A percentile compares a stretch with the other conserved stretches of the same genome.
phyloP scores from a whole-genome alignment of 352 stramenopile species.

The Pythium phragmitis region DNA sequence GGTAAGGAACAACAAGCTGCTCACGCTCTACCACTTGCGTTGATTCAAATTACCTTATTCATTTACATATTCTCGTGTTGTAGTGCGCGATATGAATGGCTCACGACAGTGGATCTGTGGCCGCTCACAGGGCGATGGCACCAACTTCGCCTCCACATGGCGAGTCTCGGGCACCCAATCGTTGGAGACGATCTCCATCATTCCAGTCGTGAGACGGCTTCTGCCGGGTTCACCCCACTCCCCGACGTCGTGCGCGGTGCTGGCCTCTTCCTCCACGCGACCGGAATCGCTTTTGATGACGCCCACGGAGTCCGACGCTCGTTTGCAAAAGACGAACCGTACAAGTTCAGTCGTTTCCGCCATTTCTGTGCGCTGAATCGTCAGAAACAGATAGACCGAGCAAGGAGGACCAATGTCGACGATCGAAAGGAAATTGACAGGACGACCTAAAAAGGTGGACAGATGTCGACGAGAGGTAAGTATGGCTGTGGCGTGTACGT shows the following conservation, averaged over 20 bases:
- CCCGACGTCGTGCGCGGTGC: constrained; percentile 45
- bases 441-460: too few species aligned
- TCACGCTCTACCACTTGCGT: background rate
- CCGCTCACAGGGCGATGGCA: constrained; percentile 67
- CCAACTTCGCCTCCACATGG: constrained; percentile 67
- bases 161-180: constrained; percentile 55
- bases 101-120: constrained; percentile 69
- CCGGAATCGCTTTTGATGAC: constrained; percentile 46
- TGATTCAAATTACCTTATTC: background rate
- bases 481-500: background rate
- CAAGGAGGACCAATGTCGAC: background rate
- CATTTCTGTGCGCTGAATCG: constrained; percentile 57
- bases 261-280: constrained; percentile 52
- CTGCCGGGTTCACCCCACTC: background rate
- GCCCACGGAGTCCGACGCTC: constrained; percentile 19
- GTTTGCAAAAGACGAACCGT: constrained; percentile 49
- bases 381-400: constrained; percentile 8
- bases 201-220: background rate
- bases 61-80: background rate
- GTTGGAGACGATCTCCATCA: constrained; percentile 70
- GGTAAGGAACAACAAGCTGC: constrained; percentile 4
- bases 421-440: background rate
- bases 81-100: constrained; percentile 51
- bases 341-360: constrained; percentile 60
- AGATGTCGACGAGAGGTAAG: background rate